Evolutionary conservation across 1,284 basidiomycete species (phyloP).

Genomic region (Boletellus sp.): DNA sequence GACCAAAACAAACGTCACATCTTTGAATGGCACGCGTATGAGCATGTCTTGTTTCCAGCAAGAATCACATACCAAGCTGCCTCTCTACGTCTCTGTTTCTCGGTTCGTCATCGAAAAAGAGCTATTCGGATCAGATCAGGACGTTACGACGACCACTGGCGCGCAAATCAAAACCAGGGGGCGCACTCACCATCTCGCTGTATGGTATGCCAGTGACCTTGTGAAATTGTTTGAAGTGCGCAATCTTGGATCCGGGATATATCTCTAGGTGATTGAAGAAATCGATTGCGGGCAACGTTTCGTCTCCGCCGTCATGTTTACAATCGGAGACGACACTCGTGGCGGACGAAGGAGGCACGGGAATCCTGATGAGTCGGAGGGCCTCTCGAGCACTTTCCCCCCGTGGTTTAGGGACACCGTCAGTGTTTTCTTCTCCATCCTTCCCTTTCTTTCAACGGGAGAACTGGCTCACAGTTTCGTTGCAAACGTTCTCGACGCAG

Average conservation of each 20-base stretch:
- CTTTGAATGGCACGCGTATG: constrained; percentile 32
- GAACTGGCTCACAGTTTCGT: constrained; percentile 57
- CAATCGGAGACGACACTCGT: constrained; percentile 30
- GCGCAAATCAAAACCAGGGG: neutral
- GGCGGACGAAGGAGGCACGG: constrained; percentile 37
- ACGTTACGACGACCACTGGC: neutral
- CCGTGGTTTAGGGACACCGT: neutral
- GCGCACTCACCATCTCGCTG: constrained; percentile 69
- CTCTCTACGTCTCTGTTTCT: constrained; percentile 76
- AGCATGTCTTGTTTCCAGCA: neutral
- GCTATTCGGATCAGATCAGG: constrained; percentile 36
- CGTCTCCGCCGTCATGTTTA: neutral
- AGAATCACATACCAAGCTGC: constrained; percentile 25
- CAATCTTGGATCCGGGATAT: constrained; percentile 83
- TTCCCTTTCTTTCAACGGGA: no score
- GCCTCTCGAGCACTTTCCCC: constrained; percentile 68
- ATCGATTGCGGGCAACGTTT: constrained; percentile 44
- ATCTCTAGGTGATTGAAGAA: constrained; percentile 84
- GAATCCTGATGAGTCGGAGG: constrained; percentile 65
- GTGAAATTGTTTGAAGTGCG: constrained; percentile 70
- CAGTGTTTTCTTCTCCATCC: neutral
- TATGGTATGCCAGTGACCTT: constrained; percentile 79
- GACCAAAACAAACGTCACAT: constrained; percentile 69
- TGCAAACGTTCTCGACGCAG: constrained; percentile 74
- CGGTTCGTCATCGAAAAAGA: constrained; percentile 83